phyloP scores from a whole-genome alignment of 768 basidiomycete genomes.

The Tylopilus subfusipes region DNA sequence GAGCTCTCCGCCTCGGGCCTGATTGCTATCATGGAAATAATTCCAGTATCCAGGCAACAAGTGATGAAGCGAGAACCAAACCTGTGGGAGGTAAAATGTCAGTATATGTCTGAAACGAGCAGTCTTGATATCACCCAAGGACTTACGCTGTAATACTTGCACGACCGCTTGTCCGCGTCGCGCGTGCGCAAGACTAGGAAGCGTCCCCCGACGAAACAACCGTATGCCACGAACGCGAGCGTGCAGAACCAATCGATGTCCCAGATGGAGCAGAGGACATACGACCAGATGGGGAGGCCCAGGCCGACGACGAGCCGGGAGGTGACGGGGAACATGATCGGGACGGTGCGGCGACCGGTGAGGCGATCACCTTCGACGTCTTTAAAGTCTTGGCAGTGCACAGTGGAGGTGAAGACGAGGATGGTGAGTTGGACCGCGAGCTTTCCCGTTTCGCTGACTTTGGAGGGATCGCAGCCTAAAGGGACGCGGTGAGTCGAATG shows the following conservation, averaged over 20 bases:
- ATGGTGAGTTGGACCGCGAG: slow-evolving; percentile 36
- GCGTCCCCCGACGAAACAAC: slow-evolving; percentile 33
- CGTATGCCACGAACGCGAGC: slow-evolving; percentile 29
- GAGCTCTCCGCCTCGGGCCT: slow-evolving; percentile 16
- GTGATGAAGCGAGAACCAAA: slow-evolving; percentile 37
- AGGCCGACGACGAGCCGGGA: slow-evolving; percentile 35
- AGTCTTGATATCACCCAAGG: not conserved
- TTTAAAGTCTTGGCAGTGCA: slow-evolving; percentile 48
- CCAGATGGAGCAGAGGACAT: slow-evolving; percentile 35
- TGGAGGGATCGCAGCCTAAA: slow-evolving; percentile 22
- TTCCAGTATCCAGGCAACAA: slow-evolving; percentile 37
- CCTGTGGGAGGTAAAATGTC: slow-evolving; percentile 9
- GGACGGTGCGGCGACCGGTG: slow-evolving; percentile 41
- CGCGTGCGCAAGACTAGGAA: slow-evolving; percentile 31
- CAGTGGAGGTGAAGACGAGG: slow-evolving; percentile 42
- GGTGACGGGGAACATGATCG: slow-evolving; percentile 40
- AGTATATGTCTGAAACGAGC: not conserved
- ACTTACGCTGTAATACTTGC: slow-evolving; percentile 38
- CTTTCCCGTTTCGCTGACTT: slow-evolving; percentile 27
- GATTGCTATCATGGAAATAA: slow-evolving; percentile 22
- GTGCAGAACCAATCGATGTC: slow-evolving; percentile 27
- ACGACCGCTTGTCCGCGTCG: slow-evolving; percentile 33
- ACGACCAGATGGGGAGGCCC: slow-evolving; percentile 38
- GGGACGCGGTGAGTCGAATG: not conserved
- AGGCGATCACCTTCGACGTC: slow-evolving; percentile 42